Evolutionary conservation across 805 yeast species (phyloP).

Genomic region (Nakazawaea populi): DNA sequence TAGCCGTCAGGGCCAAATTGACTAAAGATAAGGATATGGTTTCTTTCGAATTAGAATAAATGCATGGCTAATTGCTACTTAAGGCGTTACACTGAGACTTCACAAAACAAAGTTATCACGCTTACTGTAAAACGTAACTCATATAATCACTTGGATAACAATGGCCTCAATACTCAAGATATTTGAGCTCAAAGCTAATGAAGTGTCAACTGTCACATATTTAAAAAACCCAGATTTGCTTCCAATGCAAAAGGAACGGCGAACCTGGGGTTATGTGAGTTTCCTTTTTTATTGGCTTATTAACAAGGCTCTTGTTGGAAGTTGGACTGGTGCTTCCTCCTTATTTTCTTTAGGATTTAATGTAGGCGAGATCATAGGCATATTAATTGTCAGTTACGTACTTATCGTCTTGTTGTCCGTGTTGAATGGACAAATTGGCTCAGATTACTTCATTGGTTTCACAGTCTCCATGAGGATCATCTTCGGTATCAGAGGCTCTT

Average conservation of each 20-base stretch:
- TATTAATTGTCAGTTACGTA: slow-evolving; percentile 37
- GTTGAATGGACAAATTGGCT: slow-evolving; percentile 42
- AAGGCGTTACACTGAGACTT: no score
- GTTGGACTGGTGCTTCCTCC: slow-evolving; percentile 30
- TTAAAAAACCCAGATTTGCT: slow-evolving; percentile 27
- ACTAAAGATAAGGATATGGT: no score
- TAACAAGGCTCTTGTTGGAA: slow-evolving; percentile 27
- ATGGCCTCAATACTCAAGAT: neutral
- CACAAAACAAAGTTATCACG: no score
- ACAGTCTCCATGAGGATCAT: slow-evolving; percentile 40
- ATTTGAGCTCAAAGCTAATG: neutral
- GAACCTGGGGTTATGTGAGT: slow-evolving; percentile 26
- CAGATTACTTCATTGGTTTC: slow-evolving; percentile 44
- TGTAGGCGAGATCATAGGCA: slow-evolving; percentile 39
- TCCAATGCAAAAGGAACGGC: slow-evolving; percentile 22
- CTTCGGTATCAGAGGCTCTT: slow-evolving; percentile 41
- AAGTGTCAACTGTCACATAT: neutral
- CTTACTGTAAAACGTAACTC: neutral
- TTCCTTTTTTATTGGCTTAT: slow-evolving; percentile 30
- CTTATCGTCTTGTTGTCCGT: slow-evolving; percentile 38
- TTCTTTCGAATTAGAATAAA: no score
- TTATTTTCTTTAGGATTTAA: slow-evolving; percentile 38
- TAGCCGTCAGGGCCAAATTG: no score
- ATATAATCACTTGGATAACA: neutral
- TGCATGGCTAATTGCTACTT: no score